phyloP scores from a whole-genome alignment of 2,329 filamentous ascomycete genomes.

The Botrytis byssoidea region DNA sequence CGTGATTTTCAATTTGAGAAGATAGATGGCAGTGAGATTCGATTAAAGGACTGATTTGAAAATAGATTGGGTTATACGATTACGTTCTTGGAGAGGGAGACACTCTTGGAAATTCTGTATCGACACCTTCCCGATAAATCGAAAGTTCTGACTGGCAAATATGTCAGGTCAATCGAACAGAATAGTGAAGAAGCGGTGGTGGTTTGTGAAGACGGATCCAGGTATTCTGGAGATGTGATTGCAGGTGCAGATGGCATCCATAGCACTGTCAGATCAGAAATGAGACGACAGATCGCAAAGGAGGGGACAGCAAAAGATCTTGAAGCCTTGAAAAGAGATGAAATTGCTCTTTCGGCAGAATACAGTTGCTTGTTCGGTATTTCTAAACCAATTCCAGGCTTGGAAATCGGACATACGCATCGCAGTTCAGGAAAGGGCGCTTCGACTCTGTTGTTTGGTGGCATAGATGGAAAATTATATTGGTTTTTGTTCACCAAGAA shows the following conservation, averaged over 20 bases:
- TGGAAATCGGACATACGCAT: constrained; percentile 26
- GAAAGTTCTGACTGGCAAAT: constrained; percentile 29
- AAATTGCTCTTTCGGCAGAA: constrained; percentile 27
- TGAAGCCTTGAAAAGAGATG: constrained; percentile 12
- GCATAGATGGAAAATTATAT: neutral
- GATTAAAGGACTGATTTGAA: neutral
- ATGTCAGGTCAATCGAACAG: constrained; percentile 25
- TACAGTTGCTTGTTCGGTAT: constrained; percentile 34
- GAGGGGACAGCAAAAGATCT: constrained; percentile 18
- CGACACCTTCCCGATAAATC: constrained; percentile 28
- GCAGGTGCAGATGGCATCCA: constrained; percentile 36
- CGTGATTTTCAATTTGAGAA: neutral
- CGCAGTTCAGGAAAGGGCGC: constrained; percentile 5
- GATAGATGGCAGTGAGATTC: neutral
- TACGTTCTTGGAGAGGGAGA: constrained; percentile 26
- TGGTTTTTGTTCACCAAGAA: constrained; percentile 21
- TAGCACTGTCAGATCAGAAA: constrained; percentile 35
- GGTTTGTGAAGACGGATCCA: constrained; percentile 29
- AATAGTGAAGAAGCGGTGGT: constrained; percentile 16
- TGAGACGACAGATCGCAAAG: constrained; percentile 33
- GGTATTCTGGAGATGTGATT: constrained; percentile 30
- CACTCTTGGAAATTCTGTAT: constrained; percentile 29
- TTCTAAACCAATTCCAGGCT: constrained; percentile 16
- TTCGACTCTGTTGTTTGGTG: constrained; percentile 13
- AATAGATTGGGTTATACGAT: constrained; percentile 28